phyloP scores from a whole-genome alignment of 768 basidiomycete genomes.

The Calocybe gangraenosa region DNA sequence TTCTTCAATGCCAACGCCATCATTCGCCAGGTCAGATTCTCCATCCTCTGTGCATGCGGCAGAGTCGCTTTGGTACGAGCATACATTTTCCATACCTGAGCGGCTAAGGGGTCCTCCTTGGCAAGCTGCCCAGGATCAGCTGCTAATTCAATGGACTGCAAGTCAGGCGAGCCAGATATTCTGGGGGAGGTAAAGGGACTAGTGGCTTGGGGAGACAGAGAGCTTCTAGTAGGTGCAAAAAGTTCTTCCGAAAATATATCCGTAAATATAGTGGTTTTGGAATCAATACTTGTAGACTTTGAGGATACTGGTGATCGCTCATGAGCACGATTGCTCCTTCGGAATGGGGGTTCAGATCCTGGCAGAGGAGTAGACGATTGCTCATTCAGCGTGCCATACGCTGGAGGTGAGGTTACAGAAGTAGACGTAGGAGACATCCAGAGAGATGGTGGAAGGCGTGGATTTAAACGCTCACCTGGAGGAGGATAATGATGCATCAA shows the following conservation, averaged over 20 bases:
- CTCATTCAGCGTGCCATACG: slow-evolving; percentile 33
- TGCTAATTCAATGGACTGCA: slow-evolving; percentile 41
- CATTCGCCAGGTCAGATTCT: slow-evolving; percentile 98
- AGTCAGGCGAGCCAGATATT: slow-evolving; percentile 65
- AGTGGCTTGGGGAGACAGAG: slow-evolving; percentile 37
- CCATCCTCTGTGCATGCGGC: slow-evolving; percentile 94
- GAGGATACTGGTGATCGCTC: slow-evolving; percentile 34
- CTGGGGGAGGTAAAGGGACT: slow-evolving; percentile 63
- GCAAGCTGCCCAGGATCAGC: slow-evolving; percentile 63
- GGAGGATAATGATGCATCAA: slow-evolving; percentile 22
- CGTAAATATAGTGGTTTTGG: slow-evolving; percentile 60
- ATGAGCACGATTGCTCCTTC: slow-evolving; percentile 28
- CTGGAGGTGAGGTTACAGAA: slow-evolving; percentile 38
- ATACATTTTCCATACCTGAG: slow-evolving; percentile 98
- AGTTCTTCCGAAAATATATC: slow-evolving; percentile 72
- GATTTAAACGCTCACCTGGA: slow-evolving; percentile 45
- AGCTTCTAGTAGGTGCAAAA: slow-evolving; percentile 37
- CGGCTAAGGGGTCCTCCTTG: slow-evolving; percentile 85
- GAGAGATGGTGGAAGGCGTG: slow-evolving; percentile 66
- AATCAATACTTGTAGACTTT: slow-evolving; percentile 42
- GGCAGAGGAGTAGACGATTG: slow-evolving; percentile 32
- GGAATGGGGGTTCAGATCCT: slow-evolving; percentile 28
- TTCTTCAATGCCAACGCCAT: slow-evolving; percentile 94
- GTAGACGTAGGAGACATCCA: slow-evolving; percentile 78
- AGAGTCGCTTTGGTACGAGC: slow-evolving; percentile 84